Base-by-base conservation (phyloP, 2,329 filamentous ascomycete species). In the Cercospora sp. region DNA sequence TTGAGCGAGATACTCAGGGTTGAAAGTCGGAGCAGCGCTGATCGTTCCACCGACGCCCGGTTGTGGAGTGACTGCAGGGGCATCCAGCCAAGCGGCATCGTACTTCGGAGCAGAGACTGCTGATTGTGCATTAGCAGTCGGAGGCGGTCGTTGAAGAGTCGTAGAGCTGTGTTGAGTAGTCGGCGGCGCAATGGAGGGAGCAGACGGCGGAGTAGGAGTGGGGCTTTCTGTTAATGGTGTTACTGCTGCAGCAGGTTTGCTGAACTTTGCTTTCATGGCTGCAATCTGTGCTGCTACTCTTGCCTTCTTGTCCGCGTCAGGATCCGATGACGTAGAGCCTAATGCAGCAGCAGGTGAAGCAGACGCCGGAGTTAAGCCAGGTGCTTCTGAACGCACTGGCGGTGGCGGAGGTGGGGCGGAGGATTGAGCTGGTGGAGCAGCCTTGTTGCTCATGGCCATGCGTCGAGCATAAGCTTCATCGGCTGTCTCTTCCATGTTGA, bases 381-480 rank as follows among this genome's bases (percentile, higher is more conserved):
- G 59, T 23, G 53, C 45, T n/a, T 13, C 20, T 26, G 36, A 8
- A 5, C 42, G 60, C 26, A 53, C 51, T 12, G 53, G 30, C n/a
- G 59, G 58, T 18, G 58, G 60, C 5, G 66, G 31, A 10, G 64
- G 42, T 28, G 59, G 78, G 65, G 77, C 30, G n/a, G 30, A 18
- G 9, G 45, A 28, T 16, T 12, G 42, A 26, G 26, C 45, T 55
- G 77, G 73, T 53, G 78, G 77, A 45, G 78, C 59, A 58, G 70
- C 68, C n/a, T 20, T n/a, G 18, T 68, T 70, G 3, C 85, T 87
- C 76, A 91, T 74, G 36, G 85, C 87, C 70, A 88, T 80, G 16
- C 89, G 88, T 64, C 86, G 87, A 55, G 86, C 84, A 77, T 90
- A 93, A 51, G 86, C 89, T 76, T 93, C 90, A 66, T 93, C 89